Conservation (phyloP, 2,329 filamentous ascomycete genomes). For the Xylariaceae sp. region DNA sequence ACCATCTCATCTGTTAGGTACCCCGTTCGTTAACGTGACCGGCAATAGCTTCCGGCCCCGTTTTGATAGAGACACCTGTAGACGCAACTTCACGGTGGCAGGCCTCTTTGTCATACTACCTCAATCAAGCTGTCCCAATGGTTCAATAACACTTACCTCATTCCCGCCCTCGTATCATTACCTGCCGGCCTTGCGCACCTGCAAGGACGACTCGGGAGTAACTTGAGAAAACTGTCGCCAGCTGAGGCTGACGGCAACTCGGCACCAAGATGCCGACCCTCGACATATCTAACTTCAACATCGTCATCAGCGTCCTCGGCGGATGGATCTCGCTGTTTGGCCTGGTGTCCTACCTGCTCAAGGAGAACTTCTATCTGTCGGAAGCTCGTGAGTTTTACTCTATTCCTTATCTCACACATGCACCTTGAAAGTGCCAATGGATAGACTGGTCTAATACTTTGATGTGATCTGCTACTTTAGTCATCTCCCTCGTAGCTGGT, state of each 20-base stretch:
- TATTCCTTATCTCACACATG: too few relatives aligned
- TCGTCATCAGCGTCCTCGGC: slow-evolving; percentile 73
- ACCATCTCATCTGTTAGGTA: too few relatives aligned
- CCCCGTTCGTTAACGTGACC: too few relatives aligned
- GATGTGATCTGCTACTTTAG: slow-evolving; percentile 36
- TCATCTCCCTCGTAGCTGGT: slow-evolving; percentile 79
- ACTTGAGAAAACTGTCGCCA: slow-evolving; percentile 22
- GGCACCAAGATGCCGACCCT: slow-evolving; percentile 47
- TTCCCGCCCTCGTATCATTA: slow-evolving; percentile 23
- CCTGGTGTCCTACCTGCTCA: slow-evolving; percentile 81
- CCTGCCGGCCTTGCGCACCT: slow-evolving; percentile 27
- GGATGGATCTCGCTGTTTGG: slow-evolving; percentile 90
- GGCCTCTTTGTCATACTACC: slow-evolving; percentile 3
- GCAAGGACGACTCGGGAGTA: slow-evolving; percentile 36
- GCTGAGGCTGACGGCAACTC: slow-evolving; percentile 7
- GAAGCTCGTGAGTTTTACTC: slow-evolving; percentile 66
- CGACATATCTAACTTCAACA: slow-evolving; percentile 73
- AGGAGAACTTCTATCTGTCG: slow-evolving; percentile 86
- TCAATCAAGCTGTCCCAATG: slow-evolving; percentile 24
- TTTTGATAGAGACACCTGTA: too few relatives aligned
- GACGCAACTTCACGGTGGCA: slow-evolving; percentile 17
- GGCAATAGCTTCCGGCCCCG: too few relatives aligned
- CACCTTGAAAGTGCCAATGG: too few relatives aligned
- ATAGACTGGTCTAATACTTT: slow-evolving; percentile 2
- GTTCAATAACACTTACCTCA: slow-evolving; percentile 39